Evolutionary conservation across 208 protist genomes (phyloP), one percentile per base, ranked within the genome.

Genomic region (Angomonas deanei): DNA sequence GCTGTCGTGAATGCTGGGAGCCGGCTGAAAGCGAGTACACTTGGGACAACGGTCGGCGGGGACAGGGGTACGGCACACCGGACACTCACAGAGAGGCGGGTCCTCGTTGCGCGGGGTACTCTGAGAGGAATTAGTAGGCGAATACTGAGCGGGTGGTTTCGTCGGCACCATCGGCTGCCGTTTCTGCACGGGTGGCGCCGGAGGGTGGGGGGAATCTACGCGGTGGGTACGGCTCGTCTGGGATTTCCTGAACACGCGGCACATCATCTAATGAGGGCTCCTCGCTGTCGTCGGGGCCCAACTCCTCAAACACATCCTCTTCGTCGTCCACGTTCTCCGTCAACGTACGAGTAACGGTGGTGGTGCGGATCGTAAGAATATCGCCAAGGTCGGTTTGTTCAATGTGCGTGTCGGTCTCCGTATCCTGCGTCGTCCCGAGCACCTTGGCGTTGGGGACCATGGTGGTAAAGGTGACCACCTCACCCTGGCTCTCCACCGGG

Each of bases 381-480:
- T 53, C 21, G 36, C 58, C 21, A 17, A 74, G 64, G 10, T 61
- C 68, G 10, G 75, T 87, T 23, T 82, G 70, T 68, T 88, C 77
- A 32, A 92, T 52, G 21, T 78, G 59, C 1, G 82, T 89, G 67
- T 89, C 82, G 8, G 82, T 92, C 58, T 79, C 65, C 46, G 77
- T 89, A 46, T 89, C 72, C 63, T 88, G 86, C 24, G 67, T 80
- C 4, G 73, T 85, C 50, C 80, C 73, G 3, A 88, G 38, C 23
- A 89, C 75, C 6, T 54, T 66, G 10, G 77, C 74, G 61, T 86
- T 84, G 6, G 74, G 67, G 15, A 86, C 60, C 62, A 80, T 61
- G 21, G 69, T 72, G 17, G 77, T 87, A 61, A 86, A 78, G 11
- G 67, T 72, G 30, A 56, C 65, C 4, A 69, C 46, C 5, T 77